Evolutionary conservation across 257 asterid genomes (phyloP).

Genomic region (Nicotiana undulata): DNA sequence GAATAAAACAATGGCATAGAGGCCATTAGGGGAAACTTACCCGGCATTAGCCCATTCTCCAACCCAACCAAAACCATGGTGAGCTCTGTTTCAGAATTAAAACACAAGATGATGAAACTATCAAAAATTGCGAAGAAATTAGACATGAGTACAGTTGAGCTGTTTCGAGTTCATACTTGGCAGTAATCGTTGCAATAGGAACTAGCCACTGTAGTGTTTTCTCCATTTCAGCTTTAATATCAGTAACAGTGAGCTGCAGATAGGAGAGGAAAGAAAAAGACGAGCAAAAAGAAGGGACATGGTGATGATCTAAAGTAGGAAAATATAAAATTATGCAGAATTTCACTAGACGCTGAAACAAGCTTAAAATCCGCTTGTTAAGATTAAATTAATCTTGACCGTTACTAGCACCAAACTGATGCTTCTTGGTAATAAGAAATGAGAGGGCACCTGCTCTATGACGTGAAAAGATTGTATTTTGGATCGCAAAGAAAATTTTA

Average conservation of each 20-base stretch:
- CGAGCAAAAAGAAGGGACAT: neutral
- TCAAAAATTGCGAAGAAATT: neutral
- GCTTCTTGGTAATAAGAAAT: neutral
- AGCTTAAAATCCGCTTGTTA: neutral
- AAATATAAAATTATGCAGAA: neutral
- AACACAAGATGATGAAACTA: neutral
- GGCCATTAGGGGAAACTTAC: slow-evolving; percentile 31
- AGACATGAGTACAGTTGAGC: neutral
- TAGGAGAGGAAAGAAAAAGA: neutral
- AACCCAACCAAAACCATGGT: slow-evolving; percentile 62
- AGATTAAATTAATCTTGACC: neutral
- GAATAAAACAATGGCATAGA: neutral
- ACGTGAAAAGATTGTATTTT: slow-evolving; percentile 50
- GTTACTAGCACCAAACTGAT: neutral
- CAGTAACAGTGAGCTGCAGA: slow-evolving; percentile 43
- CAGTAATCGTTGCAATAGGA: slow-evolving; percentile 62
- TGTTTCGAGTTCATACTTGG: slow-evolving; percentile 41
- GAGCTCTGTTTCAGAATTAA: slow-evolving; percentile 42
- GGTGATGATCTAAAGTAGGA: neutral
- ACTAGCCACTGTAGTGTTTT: slow-evolving; percentile 74
- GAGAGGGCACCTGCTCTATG: slow-evolving; percentile 47
- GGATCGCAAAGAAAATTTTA: slow-evolving; percentile 49
- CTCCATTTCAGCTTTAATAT: slow-evolving; percentile 74
- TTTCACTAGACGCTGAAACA: neutral
- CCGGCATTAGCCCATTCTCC: slow-evolving; percentile 42